These are phyloP conservation scores for Nosema granulosis DNA, from an alignment of 371 early-diverging fungal genomes.

Conservation along the genomic window DNA sequence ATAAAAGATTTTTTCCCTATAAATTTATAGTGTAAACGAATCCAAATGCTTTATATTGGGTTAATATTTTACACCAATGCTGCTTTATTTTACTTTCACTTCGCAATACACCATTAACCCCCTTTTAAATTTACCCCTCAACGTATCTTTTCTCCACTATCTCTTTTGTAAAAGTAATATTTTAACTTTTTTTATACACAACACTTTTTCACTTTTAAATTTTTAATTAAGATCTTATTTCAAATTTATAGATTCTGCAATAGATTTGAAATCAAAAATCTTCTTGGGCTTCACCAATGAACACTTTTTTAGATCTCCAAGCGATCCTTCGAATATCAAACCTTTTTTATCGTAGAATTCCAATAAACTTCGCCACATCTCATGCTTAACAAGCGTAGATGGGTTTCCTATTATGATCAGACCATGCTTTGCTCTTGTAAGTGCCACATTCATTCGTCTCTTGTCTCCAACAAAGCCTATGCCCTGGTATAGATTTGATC, in stretches of 20 bases:
- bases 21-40: no score
- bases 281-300: not conserved
- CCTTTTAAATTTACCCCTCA: not conserved
- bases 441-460: conserved; percentile 87
- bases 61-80: not conserved
- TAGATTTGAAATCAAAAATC: not conserved
- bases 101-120: not conserved
- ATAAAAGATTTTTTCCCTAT: no score
- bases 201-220: not conserved
- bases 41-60: not conserved
- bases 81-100: not conserved
- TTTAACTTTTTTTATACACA: not conserved
- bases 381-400: conserved; percentile 80
- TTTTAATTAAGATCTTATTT: not conserved
- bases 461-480: conserved; percentile 95
- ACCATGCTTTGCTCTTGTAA: conserved; percentile 90
- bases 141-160: not conserved
- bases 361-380: conserved; percentile 87
- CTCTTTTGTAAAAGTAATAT: not conserved
- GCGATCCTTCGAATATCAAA: conserved; percentile 83
- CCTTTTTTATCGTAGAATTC: conserved; percentile 81
- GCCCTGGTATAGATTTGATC: conserved; percentile 84
- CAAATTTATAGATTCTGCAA: conserved; percentile 6
- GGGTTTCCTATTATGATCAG: conserved; percentile 90
- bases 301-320: conserved; percentile 73